phyloP scores from a whole-genome alignment of 768 basidiomycete genomes.

The Dioszegia aurantiaca region DNA sequence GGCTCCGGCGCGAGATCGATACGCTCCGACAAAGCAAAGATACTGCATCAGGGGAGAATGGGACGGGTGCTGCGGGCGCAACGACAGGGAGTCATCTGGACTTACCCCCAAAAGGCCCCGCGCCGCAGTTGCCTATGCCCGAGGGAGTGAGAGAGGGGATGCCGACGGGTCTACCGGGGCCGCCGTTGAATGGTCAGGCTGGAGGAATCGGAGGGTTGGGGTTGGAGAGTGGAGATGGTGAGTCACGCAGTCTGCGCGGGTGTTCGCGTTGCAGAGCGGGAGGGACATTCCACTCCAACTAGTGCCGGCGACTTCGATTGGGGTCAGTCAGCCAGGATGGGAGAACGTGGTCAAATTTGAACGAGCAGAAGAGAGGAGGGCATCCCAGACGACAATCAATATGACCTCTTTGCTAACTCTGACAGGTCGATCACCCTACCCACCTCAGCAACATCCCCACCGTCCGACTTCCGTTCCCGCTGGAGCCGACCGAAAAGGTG shows the following conservation, averaged over 20 bases:
- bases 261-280: no score
- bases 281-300: no score
- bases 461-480: constrained; percentile 1
- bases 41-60: no score
- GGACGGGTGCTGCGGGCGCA: not conserved
- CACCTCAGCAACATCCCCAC: constrained; percentile 16
- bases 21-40: constrained; percentile 46
- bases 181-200: constrained; percentile 47
- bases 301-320: no score
- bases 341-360: no score
- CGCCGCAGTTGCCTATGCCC: constrained; percentile 46
- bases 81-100: not conserved
- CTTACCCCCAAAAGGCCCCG: constrained; percentile 7
- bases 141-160: constrained; percentile 43
- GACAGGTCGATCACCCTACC: constrained; percentile 41
- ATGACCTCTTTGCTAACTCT: constrained; percentile 32
- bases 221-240: not conserved
- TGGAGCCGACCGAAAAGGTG: constrained; percentile 29
- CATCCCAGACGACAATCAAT: no score
- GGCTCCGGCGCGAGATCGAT: constrained; percentile 68
- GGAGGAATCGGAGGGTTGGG: constrained; percentile 7
- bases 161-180: constrained; percentile 44
- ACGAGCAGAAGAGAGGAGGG: no score
- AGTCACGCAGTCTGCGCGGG: no score
- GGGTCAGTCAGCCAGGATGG: no score